Conservation (phyloP, 352 stramenopile genomes). For the Plasmopara viticola region DNA sequence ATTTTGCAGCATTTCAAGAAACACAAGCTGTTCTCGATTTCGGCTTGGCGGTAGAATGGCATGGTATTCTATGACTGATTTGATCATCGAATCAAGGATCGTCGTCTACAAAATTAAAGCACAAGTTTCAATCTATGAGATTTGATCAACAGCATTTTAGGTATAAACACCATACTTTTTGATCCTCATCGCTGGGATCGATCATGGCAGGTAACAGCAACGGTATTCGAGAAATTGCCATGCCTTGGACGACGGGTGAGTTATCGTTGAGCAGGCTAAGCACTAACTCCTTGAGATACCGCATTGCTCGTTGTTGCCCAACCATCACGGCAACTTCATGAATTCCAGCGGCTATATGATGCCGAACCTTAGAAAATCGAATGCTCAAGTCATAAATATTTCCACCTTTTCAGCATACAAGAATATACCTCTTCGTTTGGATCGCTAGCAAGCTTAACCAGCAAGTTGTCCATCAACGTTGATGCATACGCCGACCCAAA, state of each 20-base stretch:
- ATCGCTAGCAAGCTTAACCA: conserved; percentile 54
- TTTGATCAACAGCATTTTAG: not conserved
- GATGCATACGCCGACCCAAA: conserved; percentile 51
- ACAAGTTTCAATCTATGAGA: not conserved
- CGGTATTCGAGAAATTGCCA: conserved; percentile 46
- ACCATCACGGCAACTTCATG: conserved; percentile 67
- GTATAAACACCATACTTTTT: conserved; percentile 38
- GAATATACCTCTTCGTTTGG: conserved; percentile 34
- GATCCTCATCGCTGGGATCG: conserved; percentile 47
- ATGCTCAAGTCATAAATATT: not conserved
- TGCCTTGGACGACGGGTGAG: conserved; percentile 49
- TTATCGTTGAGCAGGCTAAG: conserved; percentile 63
- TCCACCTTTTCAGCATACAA: not conserved
- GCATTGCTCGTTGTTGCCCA: conserved; percentile 45
- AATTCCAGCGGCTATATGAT: conserved; percentile 59
- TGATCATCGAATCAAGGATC: conserved; percentile 53
- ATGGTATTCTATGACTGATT: conserved; percentile 71
- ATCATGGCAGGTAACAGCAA: conserved; percentile 49
- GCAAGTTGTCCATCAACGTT: conserved; percentile 65
- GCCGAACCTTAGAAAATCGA: conserved; percentile 33
- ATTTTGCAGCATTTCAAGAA: conserved; percentile 54
- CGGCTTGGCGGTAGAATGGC: conserved; percentile 52
- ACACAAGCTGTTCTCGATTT: conserved; percentile 62
- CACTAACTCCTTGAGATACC: conserved; percentile 59
- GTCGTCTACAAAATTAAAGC: conserved; percentile 17